These are phyloP conservation scores for Talaromyces marneffei DNA, from an alignment of 2,329 filamentous ascomycete species.

Conservation along the genomic window DNA sequence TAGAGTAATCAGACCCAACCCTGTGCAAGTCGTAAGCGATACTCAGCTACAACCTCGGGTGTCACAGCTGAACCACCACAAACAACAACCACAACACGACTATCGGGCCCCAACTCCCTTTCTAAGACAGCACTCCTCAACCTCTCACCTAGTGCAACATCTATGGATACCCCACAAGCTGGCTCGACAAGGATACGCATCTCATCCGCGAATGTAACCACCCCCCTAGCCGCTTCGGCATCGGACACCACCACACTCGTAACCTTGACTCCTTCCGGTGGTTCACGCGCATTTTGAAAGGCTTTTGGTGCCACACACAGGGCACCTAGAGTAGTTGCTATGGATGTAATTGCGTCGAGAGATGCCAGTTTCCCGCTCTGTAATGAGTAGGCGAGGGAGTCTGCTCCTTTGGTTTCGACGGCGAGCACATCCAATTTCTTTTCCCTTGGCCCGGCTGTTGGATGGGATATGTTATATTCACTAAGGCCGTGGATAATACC, in stretches of 20 bases:
- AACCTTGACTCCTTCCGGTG: constrained; percentile 40
- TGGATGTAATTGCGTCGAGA: constrained; percentile 62
- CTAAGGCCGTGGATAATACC: constrained; percentile 63
- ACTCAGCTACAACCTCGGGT: constrained; percentile 47
- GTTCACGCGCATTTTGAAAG: constrained; percentile 54
- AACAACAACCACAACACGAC: constrained; percentile 32
- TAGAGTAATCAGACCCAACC: constrained; percentile 22
- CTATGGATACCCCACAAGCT: constrained; percentile 73
- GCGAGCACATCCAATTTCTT: constrained; percentile 50
- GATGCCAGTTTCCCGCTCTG: constrained; percentile 49
- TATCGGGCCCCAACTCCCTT: constrained; percentile 22
- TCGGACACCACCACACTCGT: constrained; percentile 60
- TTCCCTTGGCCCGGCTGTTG: constrained; percentile 1
- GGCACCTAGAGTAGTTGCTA: constrained; percentile 66
- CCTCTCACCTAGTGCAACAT: constrained; percentile 22
- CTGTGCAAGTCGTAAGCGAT: constrained; percentile 37
- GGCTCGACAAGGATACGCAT: constrained; percentile 72
- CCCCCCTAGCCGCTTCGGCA: constrained; percentile 69
- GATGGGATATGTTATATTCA: constrained; percentile 4
- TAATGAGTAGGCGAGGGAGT: constrained; percentile 60
- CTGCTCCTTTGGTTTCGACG: constrained; percentile 66
- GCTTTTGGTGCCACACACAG: constrained; percentile 58
- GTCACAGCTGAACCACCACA: constrained; percentile 47
- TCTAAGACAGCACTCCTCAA: constrained; percentile 24
- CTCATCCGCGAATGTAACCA: constrained; percentile 70